Evolutionary conservation across 2,329 filamentous ascomycete species (phyloP).

Genomic region (Ophiostoma sp.): DNA sequence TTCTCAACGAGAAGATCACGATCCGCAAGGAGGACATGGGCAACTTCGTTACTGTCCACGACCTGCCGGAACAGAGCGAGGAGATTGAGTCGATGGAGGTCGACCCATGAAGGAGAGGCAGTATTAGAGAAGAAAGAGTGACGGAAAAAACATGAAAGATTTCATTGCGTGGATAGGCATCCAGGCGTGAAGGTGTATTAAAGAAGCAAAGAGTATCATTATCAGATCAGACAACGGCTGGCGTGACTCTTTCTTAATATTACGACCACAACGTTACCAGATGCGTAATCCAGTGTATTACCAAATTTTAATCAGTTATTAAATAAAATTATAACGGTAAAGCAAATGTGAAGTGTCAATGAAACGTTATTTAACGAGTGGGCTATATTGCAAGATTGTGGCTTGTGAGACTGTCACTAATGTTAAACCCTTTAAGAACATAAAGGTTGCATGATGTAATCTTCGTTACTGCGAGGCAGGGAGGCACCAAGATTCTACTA

Average conservation of each 20-base stretch:
- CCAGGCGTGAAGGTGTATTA: background rate
- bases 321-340: background rate
- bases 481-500: no score
- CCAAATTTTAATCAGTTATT: background rate
- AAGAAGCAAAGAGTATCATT: background rate
- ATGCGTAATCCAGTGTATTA: constrained; percentile 16
- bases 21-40: constrained; percentile 92
- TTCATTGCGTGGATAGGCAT: background rate
- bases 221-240: no score
- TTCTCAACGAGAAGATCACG: constrained; percentile 85
- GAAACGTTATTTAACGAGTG: background rate
- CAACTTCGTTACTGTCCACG: constrained; percentile 90
- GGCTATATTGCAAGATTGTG: no score
- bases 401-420: background rate
- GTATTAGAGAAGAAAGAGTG: background rate
- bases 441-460: no score
- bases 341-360: background rate
- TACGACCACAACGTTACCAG: background rate
- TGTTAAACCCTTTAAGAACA: no score
- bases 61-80: constrained; percentile 64
- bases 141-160: background rate
- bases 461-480: no score
- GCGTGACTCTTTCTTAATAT: background rate
- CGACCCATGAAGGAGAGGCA: constrained; percentile 51
- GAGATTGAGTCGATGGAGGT: constrained; percentile 66